Conservation (phyloP, 2,329 filamentous ascomycete genomes). For the Xenoacremonium recifei region DNA sequence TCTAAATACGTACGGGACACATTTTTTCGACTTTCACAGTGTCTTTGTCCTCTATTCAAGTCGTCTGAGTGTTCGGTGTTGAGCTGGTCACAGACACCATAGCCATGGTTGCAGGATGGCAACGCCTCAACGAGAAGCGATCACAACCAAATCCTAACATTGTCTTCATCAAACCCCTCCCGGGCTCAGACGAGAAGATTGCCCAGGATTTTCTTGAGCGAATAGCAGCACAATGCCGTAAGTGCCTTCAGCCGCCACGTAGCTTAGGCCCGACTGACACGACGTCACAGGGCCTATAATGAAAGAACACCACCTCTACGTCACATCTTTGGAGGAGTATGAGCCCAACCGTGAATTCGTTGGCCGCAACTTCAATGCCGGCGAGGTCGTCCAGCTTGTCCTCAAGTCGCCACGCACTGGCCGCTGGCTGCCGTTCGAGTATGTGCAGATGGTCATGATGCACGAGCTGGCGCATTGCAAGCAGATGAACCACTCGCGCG, state of each 20-base stretch:
- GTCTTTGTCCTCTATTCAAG: no score
- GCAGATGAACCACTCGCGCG: constrained; percentile 84
- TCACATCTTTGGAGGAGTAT: constrained; percentile 77
- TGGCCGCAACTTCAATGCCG: constrained; percentile 87
- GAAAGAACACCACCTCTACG: constrained; percentile 61
- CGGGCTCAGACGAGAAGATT: constrained; percentile 59
- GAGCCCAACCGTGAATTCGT: constrained; percentile 79
- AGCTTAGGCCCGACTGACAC: no score
- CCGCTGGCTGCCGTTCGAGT: constrained; percentile 76
- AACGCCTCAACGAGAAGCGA: constrained; percentile 73
- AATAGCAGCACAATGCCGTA: constrained; percentile 77
- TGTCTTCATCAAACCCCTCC: constrained; percentile 80
- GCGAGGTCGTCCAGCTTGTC: constrained; percentile 83
- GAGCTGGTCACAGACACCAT: neutral
- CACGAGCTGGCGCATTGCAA: constrained; percentile 87
- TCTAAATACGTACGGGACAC: no score
- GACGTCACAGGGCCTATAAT: constrained; percentile 60
- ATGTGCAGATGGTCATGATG: constrained; percentile 95
- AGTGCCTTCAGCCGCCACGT: no score
- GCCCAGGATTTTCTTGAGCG: constrained; percentile 72
- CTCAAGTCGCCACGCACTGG: constrained; percentile 64
- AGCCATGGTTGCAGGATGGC: constrained; percentile 73
- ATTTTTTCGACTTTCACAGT: no score
- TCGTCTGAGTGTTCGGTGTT: no score
- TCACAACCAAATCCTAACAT: constrained; percentile 76